phyloP scores from a whole-genome alignment of 106 monocot genomes.

The Dioscorea alata region DNA sequence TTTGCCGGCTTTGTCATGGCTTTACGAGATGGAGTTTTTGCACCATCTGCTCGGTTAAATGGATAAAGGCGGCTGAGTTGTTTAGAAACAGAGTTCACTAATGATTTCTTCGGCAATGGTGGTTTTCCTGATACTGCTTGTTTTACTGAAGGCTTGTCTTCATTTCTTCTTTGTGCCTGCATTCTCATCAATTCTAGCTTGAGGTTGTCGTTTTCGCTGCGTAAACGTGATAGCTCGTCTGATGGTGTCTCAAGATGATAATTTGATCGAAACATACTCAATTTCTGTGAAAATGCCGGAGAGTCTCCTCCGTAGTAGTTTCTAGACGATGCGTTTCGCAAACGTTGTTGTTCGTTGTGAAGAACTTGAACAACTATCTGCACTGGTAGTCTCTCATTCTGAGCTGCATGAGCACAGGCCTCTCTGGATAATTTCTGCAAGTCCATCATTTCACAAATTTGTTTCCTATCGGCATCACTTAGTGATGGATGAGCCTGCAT shows the following conservation, averaged over 20 bases:
- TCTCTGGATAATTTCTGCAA: slow-evolving; percentile 82
- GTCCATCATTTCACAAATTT: slow-evolving; percentile 71
- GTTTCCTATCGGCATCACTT: slow-evolving; percentile 63
- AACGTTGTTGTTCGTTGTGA: slow-evolving; percentile 69
- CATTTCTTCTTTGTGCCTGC: slow-evolving; percentile 44
- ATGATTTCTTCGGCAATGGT: slow-evolving; percentile 65
- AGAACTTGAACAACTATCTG: slow-evolving; percentile 67
- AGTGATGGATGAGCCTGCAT: slow-evolving; percentile 63
- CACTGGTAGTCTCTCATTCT: slow-evolving; percentile 77
- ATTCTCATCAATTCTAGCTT: slow-evolving; percentile 58
- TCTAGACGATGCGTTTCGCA: slow-evolving; percentile 19
- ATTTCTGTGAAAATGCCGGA: slow-evolving; percentile 30
- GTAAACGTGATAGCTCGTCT: slow-evolving; percentile 55
- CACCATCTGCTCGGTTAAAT: slow-evolving; percentile 38
- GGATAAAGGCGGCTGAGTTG: slow-evolving; percentile 64
- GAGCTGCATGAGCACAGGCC: slow-evolving; percentile 93
- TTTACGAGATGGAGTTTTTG: slow-evolving; percentile 15
- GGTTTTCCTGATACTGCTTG: slow-evolving; percentile 32
- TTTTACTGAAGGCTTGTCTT: slow-evolving; percentile 5
- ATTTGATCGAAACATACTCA: slow-evolving; percentile 1
- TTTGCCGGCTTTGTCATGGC: slow-evolving; percentile 48
- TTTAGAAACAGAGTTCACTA: slow-evolving; percentile 69
- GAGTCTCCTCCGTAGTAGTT: slow-evolving; percentile 31
- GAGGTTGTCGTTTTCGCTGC: slow-evolving; percentile 63
- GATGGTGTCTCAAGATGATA: background rate